Evolutionary conservation across 176 grass and related monocot species (phyloP), one percentile per base, ranked within the genome.

Genomic region (Areca catechu): DNA sequence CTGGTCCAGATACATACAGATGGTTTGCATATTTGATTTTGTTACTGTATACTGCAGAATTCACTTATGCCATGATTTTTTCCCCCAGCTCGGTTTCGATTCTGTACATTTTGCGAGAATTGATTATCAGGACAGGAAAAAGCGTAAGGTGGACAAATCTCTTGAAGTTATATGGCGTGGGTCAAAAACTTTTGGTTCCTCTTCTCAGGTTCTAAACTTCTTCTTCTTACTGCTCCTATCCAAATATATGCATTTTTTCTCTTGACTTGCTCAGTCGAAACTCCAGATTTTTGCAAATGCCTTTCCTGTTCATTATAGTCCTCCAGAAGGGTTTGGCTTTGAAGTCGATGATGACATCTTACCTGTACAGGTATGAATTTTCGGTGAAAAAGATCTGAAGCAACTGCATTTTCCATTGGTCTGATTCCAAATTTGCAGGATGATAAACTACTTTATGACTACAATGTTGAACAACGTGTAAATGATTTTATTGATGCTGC

Each of bases 81-180:
- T 37, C 28, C 54, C 43, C n/a, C 65, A 67, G 90, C 76, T 95
- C 78, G 90, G 86, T 63, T 95, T 95, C 16, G 79, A 89, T 64
- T 95, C 86, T 37, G 14, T 95, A 22, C 90, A 95, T 76, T 95
- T 95, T 72, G 82, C 86, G 62, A 84, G 90, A 80, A 95, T 95
- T 60, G 90, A 95, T 84, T 95, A 95, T 71, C 90, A 95, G 76
- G 90, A 95, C 50, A 86, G 90, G 51, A 49, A 28, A 62, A 74
- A 79, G 12, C 67, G 86, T 10, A 95, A 86, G 74, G 68, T 10
- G 64, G 74, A 83, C 16, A 95, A 89, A 90, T 66, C 76, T 61
- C 77, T 90, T 5, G 86, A 95, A 77, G 86, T 95, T 55, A 86
- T 95, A 83, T 95, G 90, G 90, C 74, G 51, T 5, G 90, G 90